phyloP scores from a whole-genome alignment of 441 rosid species.

The Eutrema salsugineum region DNA sequence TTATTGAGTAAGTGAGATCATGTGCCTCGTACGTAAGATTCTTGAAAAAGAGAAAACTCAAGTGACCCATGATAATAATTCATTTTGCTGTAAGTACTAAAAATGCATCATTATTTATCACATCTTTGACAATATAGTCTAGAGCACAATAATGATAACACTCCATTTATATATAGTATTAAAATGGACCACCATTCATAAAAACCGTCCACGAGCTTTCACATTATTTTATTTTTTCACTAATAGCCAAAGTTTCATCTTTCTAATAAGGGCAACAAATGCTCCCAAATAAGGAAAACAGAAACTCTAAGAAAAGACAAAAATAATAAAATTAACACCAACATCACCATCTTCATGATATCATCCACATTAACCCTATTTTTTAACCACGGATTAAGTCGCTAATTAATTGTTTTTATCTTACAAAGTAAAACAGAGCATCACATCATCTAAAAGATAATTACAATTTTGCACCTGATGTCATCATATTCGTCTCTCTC shows the following conservation, averaged over 20 bases:
- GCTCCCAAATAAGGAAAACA: constrained; percentile 19
- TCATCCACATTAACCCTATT: not conserved
- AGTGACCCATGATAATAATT: constrained; percentile 30
- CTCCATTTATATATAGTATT: constrained; percentile 9
- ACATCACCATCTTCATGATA: not conserved
- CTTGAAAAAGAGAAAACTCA: constrained; percentile 7
- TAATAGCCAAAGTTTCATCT: constrained; percentile 12
- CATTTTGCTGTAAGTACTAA: constrained; percentile 19
- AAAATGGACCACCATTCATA: constrained; percentile 15
- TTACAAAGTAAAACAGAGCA: not conserved
- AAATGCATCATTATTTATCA: constrained; percentile 22
- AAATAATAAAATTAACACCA: not conserved
- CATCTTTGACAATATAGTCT: constrained; percentile 11
- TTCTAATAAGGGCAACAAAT: constrained; percentile 18
- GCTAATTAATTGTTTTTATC: not conserved
- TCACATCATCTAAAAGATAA: not conserved
- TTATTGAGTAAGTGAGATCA: constrained; percentile 17
- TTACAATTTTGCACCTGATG: constrained; percentile 16
- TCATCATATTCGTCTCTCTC: not conserved
- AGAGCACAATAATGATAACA: constrained; percentile 18
- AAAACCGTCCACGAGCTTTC: constrained; percentile 32
- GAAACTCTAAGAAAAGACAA: constrained; percentile 1
- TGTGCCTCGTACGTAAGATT: constrained; percentile 27
- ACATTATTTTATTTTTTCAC: constrained; percentile 17
- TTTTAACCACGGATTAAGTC: not conserved